These are phyloP conservation scores for Dysphania ambrosioides DNA, from an alignment of 148 eudicot genomes.

Conservation along the genomic window DNA sequence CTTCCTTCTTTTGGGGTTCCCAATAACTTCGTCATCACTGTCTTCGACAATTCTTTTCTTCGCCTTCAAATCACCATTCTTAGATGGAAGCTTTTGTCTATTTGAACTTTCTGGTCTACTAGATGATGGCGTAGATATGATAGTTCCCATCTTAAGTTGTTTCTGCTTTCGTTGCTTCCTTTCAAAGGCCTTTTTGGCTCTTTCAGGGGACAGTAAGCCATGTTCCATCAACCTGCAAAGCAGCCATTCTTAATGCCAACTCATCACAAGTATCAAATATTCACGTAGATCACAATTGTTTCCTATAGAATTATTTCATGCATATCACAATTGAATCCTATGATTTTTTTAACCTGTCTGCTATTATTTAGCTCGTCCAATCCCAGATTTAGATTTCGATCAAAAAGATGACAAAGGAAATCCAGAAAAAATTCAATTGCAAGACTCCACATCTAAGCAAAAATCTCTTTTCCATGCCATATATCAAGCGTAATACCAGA, in stretches of 20 bases:
- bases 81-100: slow-evolving; percentile 44
- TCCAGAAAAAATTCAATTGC: not conserved
- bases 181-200: slow-evolving; percentile 75
- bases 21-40: slow-evolving; percentile 63
- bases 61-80: slow-evolving; percentile 55
- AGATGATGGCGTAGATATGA: slow-evolving; percentile 44
- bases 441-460: not conserved
- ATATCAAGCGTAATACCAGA: not conserved
- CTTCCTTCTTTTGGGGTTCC: slow-evolving; percentile 67
- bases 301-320: not conserved
- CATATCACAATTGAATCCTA: not conserved
- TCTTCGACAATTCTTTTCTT: slow-evolving; percentile 51
- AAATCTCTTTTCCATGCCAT: not conserved
- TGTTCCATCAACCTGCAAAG: slow-evolving; percentile 88
- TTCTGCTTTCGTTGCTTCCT: slow-evolving; percentile 84
- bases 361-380: too few species aligned
- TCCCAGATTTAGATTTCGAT: not conserved
- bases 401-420: not conserved
- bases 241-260: not conserved
- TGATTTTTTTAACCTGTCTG: not conserved
- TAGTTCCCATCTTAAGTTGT: slow-evolving; percentile 57
- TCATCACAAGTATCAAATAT: not conserved
- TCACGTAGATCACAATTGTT: not conserved
- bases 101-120: slow-evolving; percentile 57
- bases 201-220: slow-evolving; percentile 73